Conservation (phyloP, 768 basidiomycete genomes). For the Termitomyces sp. region DNA sequence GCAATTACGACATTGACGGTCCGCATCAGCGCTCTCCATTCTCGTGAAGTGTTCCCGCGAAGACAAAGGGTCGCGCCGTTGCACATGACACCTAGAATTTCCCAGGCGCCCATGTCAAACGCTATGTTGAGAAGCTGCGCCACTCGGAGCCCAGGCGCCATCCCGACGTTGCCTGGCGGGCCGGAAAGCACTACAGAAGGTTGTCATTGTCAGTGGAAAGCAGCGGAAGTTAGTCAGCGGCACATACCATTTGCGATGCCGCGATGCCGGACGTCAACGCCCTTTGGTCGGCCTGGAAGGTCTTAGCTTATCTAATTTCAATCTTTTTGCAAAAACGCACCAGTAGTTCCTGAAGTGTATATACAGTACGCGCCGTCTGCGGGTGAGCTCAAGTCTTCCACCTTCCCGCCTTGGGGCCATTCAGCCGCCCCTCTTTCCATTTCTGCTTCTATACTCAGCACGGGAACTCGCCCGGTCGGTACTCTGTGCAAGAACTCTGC, state of each 20-base stretch:
- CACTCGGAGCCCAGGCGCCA: slow-evolving; percentile 51
- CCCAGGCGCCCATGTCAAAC: slow-evolving; percentile 68
- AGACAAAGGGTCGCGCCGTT: slow-evolving; percentile 51
- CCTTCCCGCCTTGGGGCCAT: slow-evolving; percentile 26
- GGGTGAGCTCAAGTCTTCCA: slow-evolving; percentile 30
- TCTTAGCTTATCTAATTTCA: slow-evolving; percentile 11
- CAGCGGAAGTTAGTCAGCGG: not conserved
- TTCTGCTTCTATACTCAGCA: slow-evolving; percentile 28
- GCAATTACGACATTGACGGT: slow-evolving; percentile 49
- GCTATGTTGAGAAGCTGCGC: slow-evolving; percentile 60
- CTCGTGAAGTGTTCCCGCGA: slow-evolving; percentile 43
- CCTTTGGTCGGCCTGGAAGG: slow-evolving; percentile 56
- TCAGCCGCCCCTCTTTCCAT: slow-evolving; percentile 23
- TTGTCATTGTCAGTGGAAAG: not conserved
- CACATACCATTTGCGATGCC: slow-evolving; percentile 51
- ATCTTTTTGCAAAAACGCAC: slow-evolving; percentile 3
- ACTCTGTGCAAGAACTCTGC: slow-evolving; percentile 36
- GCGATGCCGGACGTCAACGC: slow-evolving; percentile 53
- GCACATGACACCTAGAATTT: slow-evolving; percentile 44
- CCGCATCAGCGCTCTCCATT: slow-evolving; percentile 46
- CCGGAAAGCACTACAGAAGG: slow-evolving; percentile 26
- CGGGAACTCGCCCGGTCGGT: slow-evolving; percentile 14
- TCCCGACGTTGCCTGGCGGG: slow-evolving; percentile 52
- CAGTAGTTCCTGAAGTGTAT: slow-evolving; percentile 50
- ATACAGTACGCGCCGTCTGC: slow-evolving; percentile 52